Base-by-base conservation (phyloP, 2,329 filamentous ascomycete species). In the Alternaria brassicicola region DNA sequence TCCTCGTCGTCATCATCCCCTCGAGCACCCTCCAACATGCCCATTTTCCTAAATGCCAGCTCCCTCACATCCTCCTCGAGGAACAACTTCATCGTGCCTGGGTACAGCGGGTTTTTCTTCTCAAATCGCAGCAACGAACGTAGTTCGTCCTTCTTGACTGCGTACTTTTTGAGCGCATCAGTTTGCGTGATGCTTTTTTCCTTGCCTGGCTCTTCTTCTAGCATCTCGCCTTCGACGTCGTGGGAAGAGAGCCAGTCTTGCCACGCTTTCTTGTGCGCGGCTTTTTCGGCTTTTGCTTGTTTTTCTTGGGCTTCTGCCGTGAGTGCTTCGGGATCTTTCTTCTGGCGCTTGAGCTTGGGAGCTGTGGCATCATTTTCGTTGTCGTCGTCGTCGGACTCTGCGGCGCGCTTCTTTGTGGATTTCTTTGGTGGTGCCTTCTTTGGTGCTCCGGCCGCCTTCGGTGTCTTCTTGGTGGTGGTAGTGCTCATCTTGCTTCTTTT, bases 131-230 rank as follows among this genome's bases (percentile, higher is more conserved):
- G 25, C 3, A 65, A 12, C 2, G 47, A 39, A 1, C 2, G 26
- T 26, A 67, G 17, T 3, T 64, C 62, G 15, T 51, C 58, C 17
- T 56, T 56, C 50, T 63, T 67, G 28, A 67, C 28, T 2, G 52
- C 56, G n/a, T 65, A 67, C 15, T 57, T 55, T 26, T 62, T 58
- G 13, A 50, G 17, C 2, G 51, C 55, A n/a, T 65, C 59, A 2
- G 53, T 63, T 19, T 67, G 64, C 4, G 60, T 67, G 41, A 67
- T 65, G 1, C 38, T 52, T 15, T 45, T 49, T 4, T 56, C 49
- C 17, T 45, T 52, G 10, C 12, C 13, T 3, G 61, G 61, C 13
- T 63, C 61, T 2, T 17, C 45, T 15, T 47, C 48, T 5, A 63
- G 39, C 17, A 63, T 30, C 25, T 23, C 21, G 12, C 52, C 58